These are phyloP conservation scores for Penicillium sp. DNA, from an alignment of 2,329 filamentous ascomycete genomes.

Conservation along the genomic window DNA sequence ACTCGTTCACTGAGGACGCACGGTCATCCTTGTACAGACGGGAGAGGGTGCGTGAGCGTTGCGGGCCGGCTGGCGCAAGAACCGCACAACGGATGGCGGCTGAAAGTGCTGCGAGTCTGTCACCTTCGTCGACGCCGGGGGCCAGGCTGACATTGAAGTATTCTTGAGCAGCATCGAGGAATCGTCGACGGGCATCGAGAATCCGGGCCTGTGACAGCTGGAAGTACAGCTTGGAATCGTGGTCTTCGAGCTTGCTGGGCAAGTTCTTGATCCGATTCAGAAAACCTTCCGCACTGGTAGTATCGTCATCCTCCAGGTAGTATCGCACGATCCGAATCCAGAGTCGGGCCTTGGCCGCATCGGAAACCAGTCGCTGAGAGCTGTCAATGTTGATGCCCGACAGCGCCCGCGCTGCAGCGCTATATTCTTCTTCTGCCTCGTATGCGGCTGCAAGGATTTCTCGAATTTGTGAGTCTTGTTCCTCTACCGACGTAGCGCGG, in stretches of 20 bases:
- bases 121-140: slow-evolving; percentile 76
- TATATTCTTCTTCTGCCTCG: slow-evolving; percentile 79
- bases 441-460: slow-evolving; percentile 81
- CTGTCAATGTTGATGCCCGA: slow-evolving; percentile 85
- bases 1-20: slow-evolving; percentile 72
- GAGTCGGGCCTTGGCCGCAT: slow-evolving; percentile 77
- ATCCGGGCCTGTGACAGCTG: slow-evolving; percentile 90
- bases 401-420: slow-evolving; percentile 73
- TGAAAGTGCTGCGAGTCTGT: slow-evolving; percentile 79
- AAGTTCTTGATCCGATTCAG: slow-evolving; percentile 95
- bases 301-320: slow-evolving; percentile 92
- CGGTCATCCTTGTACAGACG: slow-evolving; percentile 94
- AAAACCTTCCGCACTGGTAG: slow-evolving; percentile 78
- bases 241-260: slow-evolving; percentile 73
- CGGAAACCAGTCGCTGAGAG: slow-evolving; percentile 79
- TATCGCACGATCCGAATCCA: slow-evolving; percentile 95
- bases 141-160: slow-evolving; percentile 88
- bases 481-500: slow-evolving; percentile 74
- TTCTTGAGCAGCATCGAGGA: slow-evolving; percentile 81
- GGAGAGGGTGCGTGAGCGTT: slow-evolving; percentile 75
- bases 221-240: slow-evolving; percentile 78
- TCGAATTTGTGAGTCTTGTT: slow-evolving; percentile 78
- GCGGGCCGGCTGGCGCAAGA: slow-evolving; percentile 85
- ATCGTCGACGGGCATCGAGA: slow-evolving; percentile 84
- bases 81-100: slow-evolving; percentile 92